Base-by-base conservation (phyloP, 78 protist species). In the Dictyostelium purpureum region DNA sequence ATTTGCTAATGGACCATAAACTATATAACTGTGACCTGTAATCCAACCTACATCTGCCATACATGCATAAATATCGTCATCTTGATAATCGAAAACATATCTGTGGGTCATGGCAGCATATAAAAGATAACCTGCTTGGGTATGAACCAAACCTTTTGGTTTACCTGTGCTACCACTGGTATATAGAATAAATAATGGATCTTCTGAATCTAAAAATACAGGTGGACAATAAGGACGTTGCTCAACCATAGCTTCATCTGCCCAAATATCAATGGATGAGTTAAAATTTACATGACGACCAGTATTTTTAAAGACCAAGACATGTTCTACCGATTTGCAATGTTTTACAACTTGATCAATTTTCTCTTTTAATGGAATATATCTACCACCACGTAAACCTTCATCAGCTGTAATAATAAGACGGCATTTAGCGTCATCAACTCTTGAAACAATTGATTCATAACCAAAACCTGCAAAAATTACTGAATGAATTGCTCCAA, bases 11-110 rank as follows among this genome's bases (percentile, higher is more conserved):
- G 99, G 99, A 49, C 99, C 99, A 88, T 98, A 99, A 6, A 95
- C 97, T 24, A 97, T 96, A 93, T 99, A 99, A 24, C 97, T 63
- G 94, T 99, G 99, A 26, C 99, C 99, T 6, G 99, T 98, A 83
- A 98, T 97, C 99, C 99, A 98, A 45, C 96, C 97, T 43, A 91
- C 77, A 59, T 97, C 99, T 37, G 99, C 99, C 24, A 98, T 94
- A 96, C 99, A 98, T 26, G 95, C 97, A 91, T 89, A 98, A 21
- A 99, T 96, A 76, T 99, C 99, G 2, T 9, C 90, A 3, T 81
- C 89, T 1, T 90, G 98, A 89, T 95, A 96, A 67, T 98, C 99
- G 38, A 99, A 99, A 31, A 91, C 96, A 74, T 91, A 92, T 37
- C 77, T 12, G 88, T 87, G 94, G 18, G 98, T 97, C 77, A 95